Base-by-base conservation (phyloP, 148 eudicot genomes). In the Linanthus parryae region DNA sequence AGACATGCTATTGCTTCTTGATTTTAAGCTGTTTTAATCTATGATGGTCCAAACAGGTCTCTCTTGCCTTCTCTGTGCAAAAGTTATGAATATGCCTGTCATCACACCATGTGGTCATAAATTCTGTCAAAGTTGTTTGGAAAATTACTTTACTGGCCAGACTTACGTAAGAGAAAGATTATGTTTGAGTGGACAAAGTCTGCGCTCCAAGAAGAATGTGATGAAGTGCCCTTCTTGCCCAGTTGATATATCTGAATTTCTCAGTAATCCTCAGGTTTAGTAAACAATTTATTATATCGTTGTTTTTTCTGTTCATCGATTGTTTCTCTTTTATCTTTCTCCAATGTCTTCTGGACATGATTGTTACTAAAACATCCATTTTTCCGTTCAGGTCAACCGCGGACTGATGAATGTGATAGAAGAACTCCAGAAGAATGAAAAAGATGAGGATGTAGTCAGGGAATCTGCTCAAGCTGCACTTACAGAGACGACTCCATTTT, bases 61-160 rank as follows among this genome's bases (percentile, higher is more conserved):
- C 31, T 58, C 74, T 35, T 86, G n/a, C n/a, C n/a, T n/a, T n/a
- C n/a, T 82, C 34, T 86, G 95, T 63, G 58, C 43, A 4, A 73
- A 83, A 29, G 84, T 86, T 67, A 61, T 86, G 80, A 74, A 49
- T 54, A 78, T 67, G 20, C 91, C 95, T 24, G 52, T 86, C 12
- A 86, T 90, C 2, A 80, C 95, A 30, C 95, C 95, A 42, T 86
- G 95, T 68, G 86, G 76, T 23, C 95, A 86, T 51, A 86, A 86
- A 64, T 86, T 82, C 55, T 86, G 91, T 69, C 82, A 86, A 54
- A n/a, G 66, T 20, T 86, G 95, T 59, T 63, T 86, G 66, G 87
- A 86, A 56, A 77, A 52, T 34, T 69, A 58, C 44, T 86, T 83
- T 69, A 66, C 70, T 36, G 91, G 95, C 10, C 74, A 83, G 56